phyloP scores from a whole-genome alignment of 768 basidiomycete species.

The Mycena amicta region DNA sequence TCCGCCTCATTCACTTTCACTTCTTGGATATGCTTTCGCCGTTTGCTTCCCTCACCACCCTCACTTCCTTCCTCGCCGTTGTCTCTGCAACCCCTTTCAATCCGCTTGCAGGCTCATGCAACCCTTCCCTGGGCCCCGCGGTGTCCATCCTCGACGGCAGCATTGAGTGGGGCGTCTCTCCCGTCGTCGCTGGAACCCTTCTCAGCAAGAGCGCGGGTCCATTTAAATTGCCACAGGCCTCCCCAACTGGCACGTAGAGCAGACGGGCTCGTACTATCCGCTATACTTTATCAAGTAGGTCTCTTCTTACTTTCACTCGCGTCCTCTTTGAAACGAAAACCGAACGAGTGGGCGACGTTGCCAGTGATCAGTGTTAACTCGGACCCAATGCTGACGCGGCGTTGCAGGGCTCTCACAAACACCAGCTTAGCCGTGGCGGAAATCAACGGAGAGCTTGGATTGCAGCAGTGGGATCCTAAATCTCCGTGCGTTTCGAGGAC shows the following conservation, averaged over 20 bases:
- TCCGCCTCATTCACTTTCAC: background rate
- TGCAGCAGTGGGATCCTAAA: background rate
- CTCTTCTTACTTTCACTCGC: background rate
- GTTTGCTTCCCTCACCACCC: background rate
- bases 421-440: background rate
- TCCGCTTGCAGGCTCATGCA: background rate
- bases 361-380: too few relatives aligned
- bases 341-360: too few relatives aligned
- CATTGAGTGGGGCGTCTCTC: slow-evolving; percentile 5
- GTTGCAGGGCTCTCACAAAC: background rate
- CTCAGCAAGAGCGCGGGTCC: background rate
- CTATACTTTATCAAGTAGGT: slow-evolving; percentile 4
- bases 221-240: background rate
- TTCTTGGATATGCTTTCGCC: background rate
- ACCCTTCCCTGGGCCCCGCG: background rate
- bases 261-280: background rate
- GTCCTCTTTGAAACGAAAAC: too few relatives aligned
- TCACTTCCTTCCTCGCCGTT: slow-evolving; percentile 1
- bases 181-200: slow-evolving; percentile 1
- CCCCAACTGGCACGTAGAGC: slow-evolving; percentile 5
- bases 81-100: background rate
- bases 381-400: too few relatives aligned
- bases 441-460: background rate
- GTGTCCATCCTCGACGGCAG: slow-evolving; percentile 3
- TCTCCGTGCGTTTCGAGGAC: too few relatives aligned